Percentiles rank a stretch among this genome's conserved stretches.
These are phyloP conservation scores for Pythium myriotylum DNA, from an alignment of 352 stramenopile species.

Conservation along the genomic window DNA sequence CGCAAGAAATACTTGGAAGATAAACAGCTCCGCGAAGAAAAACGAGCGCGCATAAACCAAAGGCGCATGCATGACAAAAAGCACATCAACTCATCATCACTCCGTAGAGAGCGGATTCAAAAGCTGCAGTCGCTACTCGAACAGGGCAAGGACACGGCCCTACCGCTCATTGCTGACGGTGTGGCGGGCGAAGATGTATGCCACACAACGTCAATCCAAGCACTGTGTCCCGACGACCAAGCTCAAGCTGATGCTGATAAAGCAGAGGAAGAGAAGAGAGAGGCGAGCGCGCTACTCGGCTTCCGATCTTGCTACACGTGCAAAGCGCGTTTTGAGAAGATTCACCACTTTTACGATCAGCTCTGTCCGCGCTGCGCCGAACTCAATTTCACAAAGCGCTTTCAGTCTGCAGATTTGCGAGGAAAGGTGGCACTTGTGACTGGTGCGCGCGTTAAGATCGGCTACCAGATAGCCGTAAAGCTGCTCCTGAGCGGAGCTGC, in stretches of 20 bases:
- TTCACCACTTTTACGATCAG: conserved; percentile 97
- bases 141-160: conserved; percentile 72
- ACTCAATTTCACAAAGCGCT: conserved; percentile 95
- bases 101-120: conserved; percentile 90
- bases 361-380: conserved; percentile 93
- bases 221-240: conserved; percentile 60
- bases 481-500: conserved; percentile 90
- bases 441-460: conserved; percentile 97
- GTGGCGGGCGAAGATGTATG: conserved; percentile 70
- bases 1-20: conserved; percentile 90
- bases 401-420: conserved; percentile 88
- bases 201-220: conserved; percentile 59
- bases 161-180: conserved; percentile 93
- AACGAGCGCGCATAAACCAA: conserved; percentile 81
- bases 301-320: conserved; percentile 97
- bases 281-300: conserved; percentile 63
- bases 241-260: conserved; percentile 58
- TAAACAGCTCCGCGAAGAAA: conserved; percentile 85
- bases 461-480: conserved; percentile 95
- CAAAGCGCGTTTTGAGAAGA: conserved; percentile 94
- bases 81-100: conserved; percentile 91
- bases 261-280: conserved; percentile 45
- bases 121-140: conserved; percentile 90
- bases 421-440: conserved; percentile 94
- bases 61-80: conserved; percentile 91